Evolutionary conservation across 1,284 basidiomycete genomes (phyloP).

Genomic region (Papiliotrema laurentii): DNA sequence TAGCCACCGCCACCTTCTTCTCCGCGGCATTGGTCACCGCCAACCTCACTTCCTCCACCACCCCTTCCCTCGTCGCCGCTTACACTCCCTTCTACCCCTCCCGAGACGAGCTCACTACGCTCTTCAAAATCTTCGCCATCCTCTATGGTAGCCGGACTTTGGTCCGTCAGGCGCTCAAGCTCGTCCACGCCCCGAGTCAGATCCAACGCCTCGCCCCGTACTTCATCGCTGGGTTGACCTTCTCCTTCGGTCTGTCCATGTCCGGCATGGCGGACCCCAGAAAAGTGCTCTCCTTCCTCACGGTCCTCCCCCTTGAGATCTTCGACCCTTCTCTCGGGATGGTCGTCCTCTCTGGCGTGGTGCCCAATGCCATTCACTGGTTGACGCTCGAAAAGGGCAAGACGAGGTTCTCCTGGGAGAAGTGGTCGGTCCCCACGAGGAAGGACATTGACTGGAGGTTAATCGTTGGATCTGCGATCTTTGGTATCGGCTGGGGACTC

Average conservation of each 20-base stretch:
- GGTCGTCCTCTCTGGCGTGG: constrained; percentile 49
- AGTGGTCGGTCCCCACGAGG: constrained; percentile 34
- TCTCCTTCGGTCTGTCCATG: constrained; percentile 58
- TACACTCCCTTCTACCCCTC: background rate
- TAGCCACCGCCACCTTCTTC: constrained; percentile 58
- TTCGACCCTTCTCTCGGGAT: constrained; percentile 52
- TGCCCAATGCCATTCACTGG: constrained; percentile 48
- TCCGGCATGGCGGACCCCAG: constrained; percentile 56
- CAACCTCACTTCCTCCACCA: constrained; percentile 52
- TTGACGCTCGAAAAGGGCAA: constrained; percentile 2
- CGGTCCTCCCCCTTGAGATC: constrained; percentile 7
- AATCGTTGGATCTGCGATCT: constrained; percentile 56
- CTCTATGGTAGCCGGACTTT: background rate
- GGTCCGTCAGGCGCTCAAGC: constrained; percentile 4
- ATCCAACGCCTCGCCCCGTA: constrained; percentile 28
- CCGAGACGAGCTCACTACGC: background rate
- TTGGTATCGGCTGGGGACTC: constrained; percentile 66
- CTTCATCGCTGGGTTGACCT: constrained; percentile 54
- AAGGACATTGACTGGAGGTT: constrained; percentile 53
- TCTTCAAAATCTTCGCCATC: background rate
- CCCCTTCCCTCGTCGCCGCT: constrained; percentile 25
- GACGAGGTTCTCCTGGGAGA: constrained; percentile 25
- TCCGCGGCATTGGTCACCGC: constrained; percentile 52
- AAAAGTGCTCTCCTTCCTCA: constrained; percentile 58
- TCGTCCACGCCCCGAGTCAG: background rate